These are phyloP conservation scores for Choiromyces venosus DNA, from an alignment of 495 filamentous ascomycete species.

Conservation along the genomic window DNA sequence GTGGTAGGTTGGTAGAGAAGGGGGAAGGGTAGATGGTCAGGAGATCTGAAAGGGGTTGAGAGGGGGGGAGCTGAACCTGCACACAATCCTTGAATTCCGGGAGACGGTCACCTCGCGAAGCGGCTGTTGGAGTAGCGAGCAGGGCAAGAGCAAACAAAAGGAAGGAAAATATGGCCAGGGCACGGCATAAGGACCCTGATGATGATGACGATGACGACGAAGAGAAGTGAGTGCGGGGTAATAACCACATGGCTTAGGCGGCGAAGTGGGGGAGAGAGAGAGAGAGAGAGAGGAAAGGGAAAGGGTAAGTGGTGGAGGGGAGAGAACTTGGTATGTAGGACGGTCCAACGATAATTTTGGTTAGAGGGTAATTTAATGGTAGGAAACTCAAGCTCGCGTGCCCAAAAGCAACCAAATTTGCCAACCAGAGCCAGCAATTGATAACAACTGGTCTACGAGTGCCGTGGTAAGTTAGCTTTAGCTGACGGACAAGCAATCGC, in stretches of 20 bases:
- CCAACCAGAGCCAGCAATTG: neutral
- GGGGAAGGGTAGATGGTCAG: neutral
- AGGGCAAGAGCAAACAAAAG: slow-evolving; percentile 47
- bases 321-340: too few species aligned
- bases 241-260: neutral
- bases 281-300: neutral
- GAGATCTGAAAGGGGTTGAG: neutral
- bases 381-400: neutral
- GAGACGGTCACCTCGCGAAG: slow-evolving; percentile 77
- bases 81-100: slow-evolving; percentile 89
- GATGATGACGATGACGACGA: slow-evolving; percentile 10
- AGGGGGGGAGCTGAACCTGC: slow-evolving; percentile 51
- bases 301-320: neutral
- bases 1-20: slow-evolving; percentile 1
- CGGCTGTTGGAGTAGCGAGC: slow-evolving; percentile 51
- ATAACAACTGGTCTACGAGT: neutral
- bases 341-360: too few species aligned
- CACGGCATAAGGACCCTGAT: slow-evolving; percentile 27
- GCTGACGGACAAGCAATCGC: neutral
- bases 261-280: slow-evolving; percentile 4
- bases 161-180: slow-evolving; percentile 15
- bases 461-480: too few species aligned
- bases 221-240: slow-evolving; percentile 10
- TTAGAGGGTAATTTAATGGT: too few species aligned
- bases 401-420: neutral